A percentile compares a stretch with the other conserved stretches of the same genome.
Conservation (phyloP, 2,329 filamentous ascomycete genomes). For the Akanthomyces dipterigenus region DNA sequence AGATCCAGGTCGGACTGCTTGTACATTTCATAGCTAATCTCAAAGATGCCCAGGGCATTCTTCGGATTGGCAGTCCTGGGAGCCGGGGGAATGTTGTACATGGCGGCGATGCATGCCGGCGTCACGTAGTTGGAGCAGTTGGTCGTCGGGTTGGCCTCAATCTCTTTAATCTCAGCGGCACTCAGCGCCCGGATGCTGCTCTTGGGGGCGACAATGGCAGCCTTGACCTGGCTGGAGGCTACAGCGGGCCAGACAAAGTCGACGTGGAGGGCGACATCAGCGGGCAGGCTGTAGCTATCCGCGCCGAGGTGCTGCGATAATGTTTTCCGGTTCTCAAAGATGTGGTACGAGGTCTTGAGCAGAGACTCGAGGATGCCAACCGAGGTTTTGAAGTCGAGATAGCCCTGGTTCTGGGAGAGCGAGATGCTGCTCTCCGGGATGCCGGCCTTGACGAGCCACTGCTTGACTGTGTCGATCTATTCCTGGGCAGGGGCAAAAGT, state of each 20-base stretch:
- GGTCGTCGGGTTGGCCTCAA: not conserved
- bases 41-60: slow-evolving; percentile 36
- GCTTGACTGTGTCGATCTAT: slow-evolving; percentile 40
- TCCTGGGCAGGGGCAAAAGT: slow-evolving; percentile 21
- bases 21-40: slow-evolving; percentile 33
- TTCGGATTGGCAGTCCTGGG: slow-evolving; percentile 15
- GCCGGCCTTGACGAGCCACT: slow-evolving; percentile 47
- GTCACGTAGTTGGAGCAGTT: slow-evolving; percentile 47
- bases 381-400: slow-evolving; percentile 19
- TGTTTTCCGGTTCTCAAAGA: slow-evolving; percentile 33
- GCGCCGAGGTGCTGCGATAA: slow-evolving; percentile 26
- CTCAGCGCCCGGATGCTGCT: no score
- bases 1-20: slow-evolving; percentile 32
- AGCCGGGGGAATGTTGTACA: slow-evolving; percentile 31
- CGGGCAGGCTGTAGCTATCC: slow-evolving; percentile 32
- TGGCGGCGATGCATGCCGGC: slow-evolving; percentile 43
- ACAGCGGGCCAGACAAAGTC: slow-evolving; percentile 35
- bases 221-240: slow-evolving; percentile 19
- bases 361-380: slow-evolving; percentile 30
- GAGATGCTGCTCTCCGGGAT: slow-evolving; percentile 39
- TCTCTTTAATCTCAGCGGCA: no score
- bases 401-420: slow-evolving; percentile 42
- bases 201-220: not conserved
- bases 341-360: slow-evolving; percentile 34
- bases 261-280: slow-evolving; percentile 27